phyloP scores from a whole-genome alignment of 163 green algal genomes.

The Trebouxia gelatinosa region DNA sequence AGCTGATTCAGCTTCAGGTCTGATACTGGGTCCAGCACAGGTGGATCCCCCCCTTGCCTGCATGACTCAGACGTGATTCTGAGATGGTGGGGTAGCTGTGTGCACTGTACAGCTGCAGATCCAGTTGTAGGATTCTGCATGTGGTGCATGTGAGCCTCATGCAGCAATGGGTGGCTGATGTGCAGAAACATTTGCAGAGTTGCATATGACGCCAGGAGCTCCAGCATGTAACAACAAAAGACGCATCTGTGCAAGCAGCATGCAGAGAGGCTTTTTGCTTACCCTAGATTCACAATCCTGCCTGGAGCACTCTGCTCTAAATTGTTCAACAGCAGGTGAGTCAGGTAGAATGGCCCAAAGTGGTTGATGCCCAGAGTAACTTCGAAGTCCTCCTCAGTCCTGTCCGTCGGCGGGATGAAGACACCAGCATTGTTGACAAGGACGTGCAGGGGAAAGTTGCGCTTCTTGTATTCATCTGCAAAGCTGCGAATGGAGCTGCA shows the following conservation, averaged over 20 bases:
- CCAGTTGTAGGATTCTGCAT: too few relatives aligned
- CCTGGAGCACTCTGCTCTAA: slow-evolving; percentile 25
- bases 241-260: too few relatives aligned
- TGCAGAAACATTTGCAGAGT: too few relatives aligned
- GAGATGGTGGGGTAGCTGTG: too few relatives aligned
- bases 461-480: slow-evolving; percentile 29
- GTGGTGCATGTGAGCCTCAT: too few relatives aligned
- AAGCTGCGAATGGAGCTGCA: slow-evolving; percentile 35
- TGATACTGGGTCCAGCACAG: slow-evolving; percentile 64
- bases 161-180: too few relatives aligned
- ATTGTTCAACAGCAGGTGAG: slow-evolving; percentile 34
- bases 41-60: slow-evolving; percentile 40
- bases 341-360: slow-evolving; percentile 37
- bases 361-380: slow-evolving; percentile 33
- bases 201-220: too few relatives aligned
- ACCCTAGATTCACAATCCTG: slow-evolving; percentile 31
- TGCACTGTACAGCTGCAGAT: too few relatives aligned
- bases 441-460: slow-evolving; percentile 23
- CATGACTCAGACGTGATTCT: too few relatives aligned
- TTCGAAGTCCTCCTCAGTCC: slow-evolving; percentile 32
- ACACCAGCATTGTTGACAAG: slow-evolving; percentile 43
- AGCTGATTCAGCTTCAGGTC: slow-evolving; percentile 80
- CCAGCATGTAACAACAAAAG: too few relatives aligned
- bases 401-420: background rate
- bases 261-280: too few relatives aligned